Conservation (phyloP, 2,329 filamentous ascomycete genomes). For the Colletotrichum tamarilloi region DNA sequence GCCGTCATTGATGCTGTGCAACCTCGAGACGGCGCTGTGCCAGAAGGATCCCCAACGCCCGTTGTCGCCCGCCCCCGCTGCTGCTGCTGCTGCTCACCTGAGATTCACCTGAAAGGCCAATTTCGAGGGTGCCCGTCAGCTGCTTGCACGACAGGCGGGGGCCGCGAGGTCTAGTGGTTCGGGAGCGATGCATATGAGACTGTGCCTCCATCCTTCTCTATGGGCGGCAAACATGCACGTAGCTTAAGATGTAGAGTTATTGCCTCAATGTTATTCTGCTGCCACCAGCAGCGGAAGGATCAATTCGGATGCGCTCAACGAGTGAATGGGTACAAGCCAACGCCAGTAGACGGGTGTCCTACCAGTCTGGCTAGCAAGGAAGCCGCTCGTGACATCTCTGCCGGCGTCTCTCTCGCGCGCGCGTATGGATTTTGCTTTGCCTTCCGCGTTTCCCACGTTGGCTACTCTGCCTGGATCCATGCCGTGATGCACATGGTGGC, state of each 20-base stretch:
- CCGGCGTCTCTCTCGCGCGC: neutral
- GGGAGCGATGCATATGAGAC: neutral
- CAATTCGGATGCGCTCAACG: no score
- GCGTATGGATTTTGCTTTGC: neutral
- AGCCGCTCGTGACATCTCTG: neutral
- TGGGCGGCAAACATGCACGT: neutral
- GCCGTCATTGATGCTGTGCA: neutral
- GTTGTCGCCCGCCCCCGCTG: neutral
- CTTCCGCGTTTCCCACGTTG: neutral
- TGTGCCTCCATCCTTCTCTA: neutral
- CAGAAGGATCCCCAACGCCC: neutral
- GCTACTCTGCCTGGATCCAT: neutral
- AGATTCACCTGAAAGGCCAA: slow-evolving; percentile 15
- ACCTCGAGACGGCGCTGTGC: neutral
- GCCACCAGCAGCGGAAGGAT: no score
- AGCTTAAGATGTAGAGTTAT: no score
- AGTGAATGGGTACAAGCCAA: no score
- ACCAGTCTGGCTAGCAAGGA: no score
- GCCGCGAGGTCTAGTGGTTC: neutral
- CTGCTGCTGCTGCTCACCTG: slow-evolving; percentile 1
- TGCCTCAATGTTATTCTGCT: no score
- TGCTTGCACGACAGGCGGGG: neutral
- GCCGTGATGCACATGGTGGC: neutral
- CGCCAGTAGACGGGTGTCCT: no score
- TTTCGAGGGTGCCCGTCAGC: neutral